These are phyloP conservation scores for Secale cereale DNA, from an alignment of 176 grass and related monocot genomes.

Conservation along the genomic window DNA sequence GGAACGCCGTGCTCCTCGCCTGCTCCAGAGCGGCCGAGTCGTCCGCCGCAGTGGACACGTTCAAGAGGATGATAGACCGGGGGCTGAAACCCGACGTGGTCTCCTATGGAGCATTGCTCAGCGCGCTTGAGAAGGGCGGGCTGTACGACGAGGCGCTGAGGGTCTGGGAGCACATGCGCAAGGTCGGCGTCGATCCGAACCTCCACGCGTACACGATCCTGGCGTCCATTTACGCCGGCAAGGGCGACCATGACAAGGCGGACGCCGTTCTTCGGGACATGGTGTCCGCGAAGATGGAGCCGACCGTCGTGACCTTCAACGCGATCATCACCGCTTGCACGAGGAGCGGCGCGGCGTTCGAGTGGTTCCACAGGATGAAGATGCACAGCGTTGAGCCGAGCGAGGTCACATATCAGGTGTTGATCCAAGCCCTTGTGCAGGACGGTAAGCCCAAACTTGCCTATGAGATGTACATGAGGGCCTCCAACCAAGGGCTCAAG, in stretches of 20 bases:
- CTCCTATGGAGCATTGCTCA: constrained; percentile 76
- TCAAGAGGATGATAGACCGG: constrained; percentile 70
- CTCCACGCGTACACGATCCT: constrained; percentile 78
- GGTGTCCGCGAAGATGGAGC: constrained; percentile 42
- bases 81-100: constrained; percentile 61
- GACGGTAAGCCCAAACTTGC: constrained; percentile 78
- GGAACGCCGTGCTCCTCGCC: constrained; percentile 79
- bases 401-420: constrained; percentile 73
- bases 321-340: constrained; percentile 71
- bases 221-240: constrained; percentile 65
- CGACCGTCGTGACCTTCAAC: constrained; percentile 87
- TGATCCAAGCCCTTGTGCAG: constrained; percentile 64
- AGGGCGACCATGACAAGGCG: constrained; percentile 56
- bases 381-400: constrained; percentile 55
- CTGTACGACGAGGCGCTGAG: constrained; percentile 66
- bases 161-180: constrained; percentile 89
- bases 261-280: constrained; percentile 64
- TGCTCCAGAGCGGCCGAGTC: constrained; percentile 82
- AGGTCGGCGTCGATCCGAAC: constrained; percentile 69
- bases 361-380: constrained; percentile 94
- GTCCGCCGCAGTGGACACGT: constrained; percentile 61
- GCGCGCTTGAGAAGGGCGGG: constrained; percentile 70
- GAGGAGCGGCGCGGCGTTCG: constrained; percentile 55
- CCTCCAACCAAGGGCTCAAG: constrained; percentile 47
- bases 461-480: constrained; percentile 73